Conservation (phyloP, 345 rosid genomes). For the Brassica cretica region DNA sequence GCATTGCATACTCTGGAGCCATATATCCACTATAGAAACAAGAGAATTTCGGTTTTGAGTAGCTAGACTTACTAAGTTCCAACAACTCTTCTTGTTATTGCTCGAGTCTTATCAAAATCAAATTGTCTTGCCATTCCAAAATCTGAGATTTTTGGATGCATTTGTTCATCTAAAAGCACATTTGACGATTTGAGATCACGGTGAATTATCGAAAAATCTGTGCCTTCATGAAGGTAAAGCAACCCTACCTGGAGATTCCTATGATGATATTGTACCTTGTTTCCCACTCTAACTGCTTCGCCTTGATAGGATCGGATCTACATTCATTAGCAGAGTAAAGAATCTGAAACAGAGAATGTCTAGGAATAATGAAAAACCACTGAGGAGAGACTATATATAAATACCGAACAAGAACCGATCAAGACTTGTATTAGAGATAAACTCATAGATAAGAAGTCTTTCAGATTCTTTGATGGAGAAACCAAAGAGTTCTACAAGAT, state of each 20-base stretch:
- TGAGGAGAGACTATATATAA: neutral
- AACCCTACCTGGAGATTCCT: slow-evolving; percentile 30
- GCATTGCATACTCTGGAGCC: slow-evolving; percentile 41
- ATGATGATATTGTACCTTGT: slow-evolving; percentile 25
- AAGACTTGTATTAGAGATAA: slow-evolving; percentile 36
- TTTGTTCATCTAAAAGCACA: slow-evolving; percentile 28
- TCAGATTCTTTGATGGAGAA: slow-evolving; percentile 32
- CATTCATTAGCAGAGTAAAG: neutral
- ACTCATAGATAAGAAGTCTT: slow-evolving; percentile 38
- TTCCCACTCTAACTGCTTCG: slow-evolving; percentile 10
- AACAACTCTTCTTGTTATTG: slow-evolving; percentile 28
- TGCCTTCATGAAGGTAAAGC: slow-evolving; percentile 32
- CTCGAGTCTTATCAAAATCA: slow-evolving; percentile 20
- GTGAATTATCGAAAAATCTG: slow-evolving; percentile 19
- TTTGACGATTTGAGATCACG: slow-evolving; percentile 30
- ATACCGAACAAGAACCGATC: slow-evolving; percentile 42
- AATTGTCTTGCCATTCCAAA: slow-evolving; percentile 37
- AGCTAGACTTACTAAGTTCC: slow-evolving; percentile 34
- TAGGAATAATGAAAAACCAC: neutral
- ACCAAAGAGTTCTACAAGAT: slow-evolving; percentile 43
- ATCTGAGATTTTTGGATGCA: slow-evolving; percentile 35
- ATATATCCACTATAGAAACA: slow-evolving; percentile 26
- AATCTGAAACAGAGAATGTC: slow-evolving; percentile 3
- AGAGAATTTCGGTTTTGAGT: neutral
- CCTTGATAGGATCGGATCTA: slow-evolving; percentile 21